Percentiles rank a stretch among this genome's conserved stretches.
phyloP scores from a whole-genome alignment of 192 early-diverging fungal species.

The Podila clonocystis region DNA sequence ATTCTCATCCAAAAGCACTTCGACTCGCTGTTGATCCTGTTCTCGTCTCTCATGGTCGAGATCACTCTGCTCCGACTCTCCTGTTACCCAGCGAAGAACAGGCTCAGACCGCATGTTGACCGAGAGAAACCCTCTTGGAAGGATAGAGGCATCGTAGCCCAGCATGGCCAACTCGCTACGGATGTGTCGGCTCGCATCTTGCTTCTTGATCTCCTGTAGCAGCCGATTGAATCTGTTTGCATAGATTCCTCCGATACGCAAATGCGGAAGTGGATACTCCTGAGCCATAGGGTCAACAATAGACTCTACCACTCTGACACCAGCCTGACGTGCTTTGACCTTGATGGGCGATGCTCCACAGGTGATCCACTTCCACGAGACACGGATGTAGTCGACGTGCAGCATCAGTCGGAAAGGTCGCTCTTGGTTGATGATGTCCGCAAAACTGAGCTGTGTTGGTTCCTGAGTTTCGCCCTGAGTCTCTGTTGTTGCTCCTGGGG shows the following conservation, averaged over 20 bases:
- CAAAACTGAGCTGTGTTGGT: neutral
- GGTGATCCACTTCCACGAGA: slow-evolving; percentile 33
- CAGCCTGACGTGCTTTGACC: neutral
- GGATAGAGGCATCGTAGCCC: slow-evolving; percentile 23
- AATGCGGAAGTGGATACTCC: slow-evolving; percentile 9
- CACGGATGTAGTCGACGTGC: slow-evolving; percentile 37
- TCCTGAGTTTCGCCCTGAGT: neutral
- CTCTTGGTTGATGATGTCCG: neutral
- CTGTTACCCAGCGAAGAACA: slow-evolving; percentile 29
- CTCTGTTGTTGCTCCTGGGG: neutral
- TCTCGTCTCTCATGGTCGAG: neutral
- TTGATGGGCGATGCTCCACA: slow-evolving; percentile 13
- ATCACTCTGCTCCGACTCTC: neutral
- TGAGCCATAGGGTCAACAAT: slow-evolving; percentile 7
- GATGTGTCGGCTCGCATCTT: slow-evolving; percentile 6
- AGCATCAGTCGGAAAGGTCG: neutral
- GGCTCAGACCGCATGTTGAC: slow-evolving; percentile 25
- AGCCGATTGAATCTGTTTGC: slow-evolving; percentile 19
- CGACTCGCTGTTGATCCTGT: neutral
- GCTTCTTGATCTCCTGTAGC: slow-evolving; percentile 11
- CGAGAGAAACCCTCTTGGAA: slow-evolving; percentile 27
- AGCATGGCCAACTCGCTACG: slow-evolving; percentile 26
- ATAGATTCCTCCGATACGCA: slow-evolving; percentile 38
- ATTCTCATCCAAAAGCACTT: neutral
- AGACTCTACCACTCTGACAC: neutral